Evolutionary conservation across 2,329 filamentous ascomycete genomes (phyloP).

Genomic region (Botryosphaeria dothidea): DNA sequence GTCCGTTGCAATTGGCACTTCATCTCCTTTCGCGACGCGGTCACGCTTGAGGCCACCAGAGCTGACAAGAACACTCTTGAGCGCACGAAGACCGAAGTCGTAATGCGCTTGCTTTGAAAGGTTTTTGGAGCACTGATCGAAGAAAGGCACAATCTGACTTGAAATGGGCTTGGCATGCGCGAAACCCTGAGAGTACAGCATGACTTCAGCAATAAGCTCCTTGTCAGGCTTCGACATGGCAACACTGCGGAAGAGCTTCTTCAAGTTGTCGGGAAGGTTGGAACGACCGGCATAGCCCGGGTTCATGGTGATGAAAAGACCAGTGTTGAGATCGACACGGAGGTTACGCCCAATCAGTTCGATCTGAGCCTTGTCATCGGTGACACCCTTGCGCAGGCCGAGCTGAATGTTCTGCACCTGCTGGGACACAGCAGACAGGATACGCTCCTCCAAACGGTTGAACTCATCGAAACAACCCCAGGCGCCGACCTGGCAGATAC

Average conservation of each 20-base stretch:
- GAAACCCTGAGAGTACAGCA: constrained; percentile 99
- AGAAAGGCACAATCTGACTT: constrained; percentile 96
- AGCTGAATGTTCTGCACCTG: constrained; percentile 99
- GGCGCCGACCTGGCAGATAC: constrained; percentile 97
- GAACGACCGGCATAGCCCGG: constrained; percentile 97
- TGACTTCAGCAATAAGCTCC: constrained; percentile 98
- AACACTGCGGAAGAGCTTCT: constrained; percentile 98
- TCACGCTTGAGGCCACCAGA: constrained; percentile 93
- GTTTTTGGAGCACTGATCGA: constrained; percentile 79
- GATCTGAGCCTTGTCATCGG: constrained; percentile 84
- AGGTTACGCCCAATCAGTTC: constrained; percentile 92
- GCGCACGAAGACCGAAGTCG: constrained; percentile 93
- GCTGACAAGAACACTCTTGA: constrained; percentile 98
- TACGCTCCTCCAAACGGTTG: constrained; percentile 97
- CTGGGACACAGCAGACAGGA: constrained; percentile 95
- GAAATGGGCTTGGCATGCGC: constrained; percentile 92
- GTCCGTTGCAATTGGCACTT: constrained; percentile 58
- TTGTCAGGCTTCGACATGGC: constrained; percentile 99
- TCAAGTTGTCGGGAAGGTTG: constrained; percentile 96
- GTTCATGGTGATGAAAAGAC: constrained; percentile 99
- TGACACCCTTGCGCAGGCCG: constrained; percentile 79
- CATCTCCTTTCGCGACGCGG: constrained; percentile 45
- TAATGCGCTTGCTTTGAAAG: constrained; percentile 98
- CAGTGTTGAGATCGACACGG: constrained; percentile 86
- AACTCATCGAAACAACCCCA: constrained; percentile 99